Evolutionary conservation across 1,284 basidiomycete species (phyloP).

Genomic region (Apiotrichum laibachii): DNA sequence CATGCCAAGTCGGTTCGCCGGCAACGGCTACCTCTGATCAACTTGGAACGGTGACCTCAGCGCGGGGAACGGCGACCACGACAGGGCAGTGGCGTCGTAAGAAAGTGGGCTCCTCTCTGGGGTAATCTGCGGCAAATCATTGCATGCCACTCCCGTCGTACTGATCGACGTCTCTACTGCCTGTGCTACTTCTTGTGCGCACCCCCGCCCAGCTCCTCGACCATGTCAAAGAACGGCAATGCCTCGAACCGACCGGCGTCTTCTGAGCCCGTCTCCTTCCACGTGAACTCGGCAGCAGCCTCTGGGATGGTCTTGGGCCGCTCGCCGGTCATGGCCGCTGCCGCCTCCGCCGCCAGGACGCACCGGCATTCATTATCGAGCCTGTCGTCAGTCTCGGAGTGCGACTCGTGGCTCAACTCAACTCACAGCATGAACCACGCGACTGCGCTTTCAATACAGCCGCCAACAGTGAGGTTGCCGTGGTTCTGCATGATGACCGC

Average conservation of each 20-base stretch:
- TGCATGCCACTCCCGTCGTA: too few species aligned
- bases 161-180: neutral
- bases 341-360: conserved; percentile 28
- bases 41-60: too few species aligned
- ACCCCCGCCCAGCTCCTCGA: conserved; percentile 28
- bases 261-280: conserved; percentile 30
- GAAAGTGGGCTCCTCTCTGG: too few species aligned
- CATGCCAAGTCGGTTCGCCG: too few species aligned
- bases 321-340: conserved; percentile 26
- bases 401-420: too few species aligned
- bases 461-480: conserved; percentile 58
- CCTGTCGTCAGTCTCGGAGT: conserved; percentile 10
- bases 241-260: conserved; percentile 33
- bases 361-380: conserved; percentile 34
- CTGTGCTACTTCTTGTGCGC: conserved; percentile 24
- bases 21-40: too few species aligned
- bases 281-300: conserved; percentile 32
- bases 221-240: conserved; percentile 31
- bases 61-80: too few species aligned
- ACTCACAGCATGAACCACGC: conserved; percentile 36
- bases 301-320: conserved; percentile 19
- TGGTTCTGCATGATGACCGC: conserved; percentile 58
- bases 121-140: too few species aligned
- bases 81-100: too few species aligned
- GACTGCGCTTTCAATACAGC: conserved; percentile 27